phyloP scores from a whole-genome alignment of 2,329 filamentous ascomycete genomes.

The Fusarium setosum region DNA sequence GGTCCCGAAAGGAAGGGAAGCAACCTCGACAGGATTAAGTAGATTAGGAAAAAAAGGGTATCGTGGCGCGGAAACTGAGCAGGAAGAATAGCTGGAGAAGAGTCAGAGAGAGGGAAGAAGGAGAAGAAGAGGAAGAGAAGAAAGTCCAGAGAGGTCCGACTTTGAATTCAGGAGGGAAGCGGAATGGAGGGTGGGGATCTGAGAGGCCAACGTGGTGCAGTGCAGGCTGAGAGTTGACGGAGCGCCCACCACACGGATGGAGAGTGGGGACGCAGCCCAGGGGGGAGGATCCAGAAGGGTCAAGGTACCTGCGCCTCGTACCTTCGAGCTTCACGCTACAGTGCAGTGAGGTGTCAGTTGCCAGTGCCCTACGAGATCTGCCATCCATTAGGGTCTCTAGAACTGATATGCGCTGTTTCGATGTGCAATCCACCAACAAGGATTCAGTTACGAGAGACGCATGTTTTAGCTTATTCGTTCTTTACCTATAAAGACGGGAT shows the following conservation, averaged over 20 bases:
- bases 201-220: conserved; percentile 46
- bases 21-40: conserved; percentile 42
- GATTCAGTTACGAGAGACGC: background rate
- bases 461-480: background rate
- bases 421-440: conserved; percentile 3
- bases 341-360: too few relatives aligned
- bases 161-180: conserved; percentile 40
- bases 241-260: conserved; percentile 27
- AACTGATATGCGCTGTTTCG: conserved; percentile 10
- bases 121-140: conserved; percentile 21
- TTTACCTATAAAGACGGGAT: background rate
- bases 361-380: conserved; percentile 30
- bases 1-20: conserved; percentile 37
- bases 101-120: conserved; percentile 28
- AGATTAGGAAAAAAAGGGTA: conserved; percentile 41
- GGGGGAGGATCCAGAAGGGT: conserved; percentile 2
- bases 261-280: conserved; percentile 5
- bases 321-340: background rate
- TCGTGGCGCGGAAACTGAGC: conserved; percentile 33
- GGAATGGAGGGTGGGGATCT: conserved; percentile 32
- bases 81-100: conserved; percentile 25
- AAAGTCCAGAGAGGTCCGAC: conserved; percentile 21
- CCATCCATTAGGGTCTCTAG: background rate
- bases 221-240: conserved; percentile 32
- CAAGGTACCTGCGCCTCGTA: conserved; percentile 4